Evolutionary conservation across 768 basidiomycete species (phyloP), one percentile per base, ranked within the genome.

Genomic region (Lentinula edodes): DNA sequence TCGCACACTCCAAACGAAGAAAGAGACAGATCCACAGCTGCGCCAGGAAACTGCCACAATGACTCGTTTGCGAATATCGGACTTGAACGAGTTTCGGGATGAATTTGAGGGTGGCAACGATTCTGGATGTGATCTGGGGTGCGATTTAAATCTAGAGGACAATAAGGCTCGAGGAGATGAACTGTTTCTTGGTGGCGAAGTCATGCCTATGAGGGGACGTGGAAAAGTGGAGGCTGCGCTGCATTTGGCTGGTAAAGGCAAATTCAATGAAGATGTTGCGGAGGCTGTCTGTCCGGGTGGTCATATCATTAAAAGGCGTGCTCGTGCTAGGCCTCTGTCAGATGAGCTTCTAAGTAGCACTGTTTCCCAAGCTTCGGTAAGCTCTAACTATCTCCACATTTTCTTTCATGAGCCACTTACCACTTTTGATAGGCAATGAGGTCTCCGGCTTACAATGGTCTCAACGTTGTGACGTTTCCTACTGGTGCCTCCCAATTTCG

Each of bases 241-340:
- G 2, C 66, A 52, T 46, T 38, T 48, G 8, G 56, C 36, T 53
- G 62, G 62, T 20, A 62, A 65, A 62, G 78, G 74, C 0, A 83
- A 75, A 56, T 68, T 72, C 23, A 74, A 75, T 53, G 81, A 83
- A 63, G 87, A 89, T 67, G 84, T 88, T 35, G 84, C 78, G 2
- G 88, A 86, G 63, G 85, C 84, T 1, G 78, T 91, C 61, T 91
- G 89, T 0, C 90, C 90, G 2, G 88, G 88, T 12, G 90, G 89
- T 0, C 90, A 90, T 71, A 76, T 92, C 60, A 81, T 78, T 41
- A 91, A 92, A 72, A 80, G 89, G 60, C 83, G 90, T 10, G 90
- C 89, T 1, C 84, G 88, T 10, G 84, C 88, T 32, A 79, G 89
- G 56, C 90, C 89, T 2, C 77, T 90, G 13, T 91, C 90, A 18